Conservation (phyloP, 1,139 yeast species). For the Hansenula lynferdii region DNA sequence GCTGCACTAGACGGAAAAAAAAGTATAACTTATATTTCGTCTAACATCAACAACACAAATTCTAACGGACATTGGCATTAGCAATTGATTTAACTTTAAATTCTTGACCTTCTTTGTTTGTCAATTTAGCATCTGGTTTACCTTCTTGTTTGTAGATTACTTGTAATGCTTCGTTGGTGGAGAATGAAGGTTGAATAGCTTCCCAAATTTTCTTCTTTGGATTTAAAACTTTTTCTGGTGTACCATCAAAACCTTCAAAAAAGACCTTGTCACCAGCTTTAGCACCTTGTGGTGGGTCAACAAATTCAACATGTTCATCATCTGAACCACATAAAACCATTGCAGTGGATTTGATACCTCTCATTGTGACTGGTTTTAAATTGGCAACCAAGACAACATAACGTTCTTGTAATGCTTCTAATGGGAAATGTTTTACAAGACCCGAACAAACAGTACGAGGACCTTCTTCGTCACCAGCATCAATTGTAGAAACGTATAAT, state of each 20-base stretch:
- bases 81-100: constrained; percentile 67
- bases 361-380: constrained; percentile 87
- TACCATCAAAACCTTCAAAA: constrained; percentile 85
- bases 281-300: constrained; percentile 92
- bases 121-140: constrained; percentile 70
- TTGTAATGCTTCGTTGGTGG: constrained; percentile 71
- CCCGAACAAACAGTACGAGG: constrained; percentile 99
- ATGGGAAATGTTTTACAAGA: constrained; percentile 68
- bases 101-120: constrained; percentile 67
- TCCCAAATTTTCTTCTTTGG: constrained; percentile 99
- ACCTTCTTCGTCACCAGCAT: constrained; percentile 93
- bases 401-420: constrained; percentile 81
- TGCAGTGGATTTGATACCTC: constrained; percentile 92
- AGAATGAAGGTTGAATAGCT: constrained; percentile 84
- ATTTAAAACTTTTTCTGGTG: constrained; percentile 89
- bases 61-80: constrained; percentile 70
- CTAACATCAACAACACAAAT: too few species aligned
- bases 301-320: constrained; percentile 72
- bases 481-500: constrained; percentile 91
- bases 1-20: too few species aligned
- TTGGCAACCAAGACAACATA: constrained; percentile 81
- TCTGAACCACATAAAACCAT: constrained; percentile 96
- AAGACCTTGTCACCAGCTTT: constrained; percentile 95
- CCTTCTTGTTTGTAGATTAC: constrained; percentile 81
- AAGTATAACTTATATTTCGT: too few species aligned